Evolutionary conservation across 371 early-diverging fungal genomes (phyloP).

Genomic region (Mucor lusitanicus): DNA sequence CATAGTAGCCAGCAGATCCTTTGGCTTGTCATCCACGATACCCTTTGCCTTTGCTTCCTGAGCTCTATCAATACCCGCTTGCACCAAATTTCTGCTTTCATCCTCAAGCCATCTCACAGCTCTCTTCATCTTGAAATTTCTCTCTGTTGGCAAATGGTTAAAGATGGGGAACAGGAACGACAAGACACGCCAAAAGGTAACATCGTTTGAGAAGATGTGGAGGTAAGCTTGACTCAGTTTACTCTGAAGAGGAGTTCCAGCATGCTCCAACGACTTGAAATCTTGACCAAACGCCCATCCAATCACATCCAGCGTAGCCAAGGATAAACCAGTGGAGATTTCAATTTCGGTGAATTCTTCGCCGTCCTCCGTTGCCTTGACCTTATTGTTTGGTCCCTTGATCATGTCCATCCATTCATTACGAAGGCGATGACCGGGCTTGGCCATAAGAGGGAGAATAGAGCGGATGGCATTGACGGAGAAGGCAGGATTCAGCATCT

Average conservation of each 20-base stretch:
- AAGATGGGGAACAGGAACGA: constrained; percentile 40
- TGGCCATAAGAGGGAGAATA: constrained; percentile 47
- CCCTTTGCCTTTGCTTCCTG: constrained; percentile 8
- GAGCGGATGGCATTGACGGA: constrained; percentile 48
- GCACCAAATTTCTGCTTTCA: constrained; percentile 46
- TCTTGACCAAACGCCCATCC: constrained; percentile 55
- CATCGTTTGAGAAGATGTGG: constrained; percentile 37
- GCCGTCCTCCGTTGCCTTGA: background rate
- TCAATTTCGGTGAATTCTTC: constrained; percentile 28
- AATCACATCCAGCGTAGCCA: constrained; percentile 50
- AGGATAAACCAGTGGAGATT: constrained; percentile 37
- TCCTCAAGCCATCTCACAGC: constrained; percentile 38
- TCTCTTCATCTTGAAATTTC: constrained; percentile 22
- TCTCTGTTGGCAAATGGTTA: constrained; percentile 35
- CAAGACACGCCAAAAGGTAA: constrained; percentile 30
- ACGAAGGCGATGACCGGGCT: constrained; percentile 34
- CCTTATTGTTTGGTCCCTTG: constrained; percentile 1
- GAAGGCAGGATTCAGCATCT: constrained; percentile 71
- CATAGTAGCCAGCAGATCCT: constrained; percentile 41
- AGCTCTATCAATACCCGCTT: constrained; percentile 36
- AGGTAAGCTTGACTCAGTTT: constrained; percentile 52
- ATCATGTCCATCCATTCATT: constrained; percentile 34
- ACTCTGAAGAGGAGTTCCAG: constrained; percentile 25
- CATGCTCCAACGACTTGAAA: constrained; percentile 27
- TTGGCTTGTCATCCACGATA: constrained; percentile 11